These are phyloP conservation scores for Atkinsonella hypoxylon DNA, from an alignment of 2,329 filamentous ascomycete species.

Conservation along the genomic window DNA sequence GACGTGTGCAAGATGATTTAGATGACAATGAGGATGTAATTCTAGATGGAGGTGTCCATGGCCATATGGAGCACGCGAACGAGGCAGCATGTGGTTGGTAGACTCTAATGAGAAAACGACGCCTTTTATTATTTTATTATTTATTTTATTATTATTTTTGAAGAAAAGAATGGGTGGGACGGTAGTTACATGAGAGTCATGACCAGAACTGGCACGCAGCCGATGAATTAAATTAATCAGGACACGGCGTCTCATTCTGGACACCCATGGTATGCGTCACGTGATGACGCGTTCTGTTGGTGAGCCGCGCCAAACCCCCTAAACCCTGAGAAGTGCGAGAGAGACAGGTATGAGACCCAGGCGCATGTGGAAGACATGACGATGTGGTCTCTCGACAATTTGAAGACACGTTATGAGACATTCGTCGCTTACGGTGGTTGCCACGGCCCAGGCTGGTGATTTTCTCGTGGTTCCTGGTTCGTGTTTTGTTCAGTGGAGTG, in stretches of 20 bases:
- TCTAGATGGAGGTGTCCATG: conserved; percentile 42
- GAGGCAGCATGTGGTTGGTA: conserved; percentile 28
- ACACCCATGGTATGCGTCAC: no score
- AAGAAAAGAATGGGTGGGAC: no score
- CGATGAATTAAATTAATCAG: no score
- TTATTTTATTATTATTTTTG: no score
- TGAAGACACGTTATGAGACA: not conserved
- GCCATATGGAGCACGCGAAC: conserved; percentile 17
- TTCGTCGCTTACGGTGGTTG: not conserved
- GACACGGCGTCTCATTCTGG: no score
- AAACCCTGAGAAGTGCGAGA: not conserved
- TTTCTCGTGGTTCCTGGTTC: not conserved
- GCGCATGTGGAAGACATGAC: not conserved
- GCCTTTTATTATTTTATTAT: not conserved
- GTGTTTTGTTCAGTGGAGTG: not conserved
- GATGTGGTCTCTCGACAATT: not conserved
- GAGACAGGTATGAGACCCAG: not conserved
- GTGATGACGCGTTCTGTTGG: conserved; percentile 6
- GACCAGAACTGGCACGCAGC: no score
- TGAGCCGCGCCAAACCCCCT: not conserved
- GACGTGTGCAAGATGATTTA: conserved; percentile 48
- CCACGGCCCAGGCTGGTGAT: not conserved
- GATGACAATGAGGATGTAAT: conserved; percentile 48
- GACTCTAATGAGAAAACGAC: conserved; percentile 17
- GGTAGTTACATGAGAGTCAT: no score